phyloP scores from a whole-genome alignment of 176 grass and related monocot genomes.

The Avena insularis region DNA sequence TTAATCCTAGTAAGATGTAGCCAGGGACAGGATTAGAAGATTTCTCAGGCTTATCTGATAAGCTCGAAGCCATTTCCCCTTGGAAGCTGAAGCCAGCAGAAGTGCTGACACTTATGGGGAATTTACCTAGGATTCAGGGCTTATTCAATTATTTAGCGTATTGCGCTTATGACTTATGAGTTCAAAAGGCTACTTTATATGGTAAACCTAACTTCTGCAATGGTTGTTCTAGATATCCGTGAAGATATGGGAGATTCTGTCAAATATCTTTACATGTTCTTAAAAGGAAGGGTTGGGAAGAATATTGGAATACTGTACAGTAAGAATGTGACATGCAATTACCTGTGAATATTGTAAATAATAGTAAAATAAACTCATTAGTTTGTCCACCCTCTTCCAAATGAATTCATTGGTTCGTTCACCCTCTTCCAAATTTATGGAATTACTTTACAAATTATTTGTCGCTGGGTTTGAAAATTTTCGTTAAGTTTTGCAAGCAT shows the following conservation, averaged over 20 bases:
- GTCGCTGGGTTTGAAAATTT: neutral
- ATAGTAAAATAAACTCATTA: neutral
- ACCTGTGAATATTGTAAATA: neutral
- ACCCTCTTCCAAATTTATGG: slow-evolving; percentile 10
- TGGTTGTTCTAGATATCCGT: neutral
- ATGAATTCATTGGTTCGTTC: neutral
- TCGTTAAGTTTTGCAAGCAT: neutral
- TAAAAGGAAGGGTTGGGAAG: neutral
- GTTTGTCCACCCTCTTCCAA: slow-evolving; percentile 4
- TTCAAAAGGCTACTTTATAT: neutral
- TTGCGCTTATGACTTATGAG: neutral
- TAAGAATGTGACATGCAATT: neutral
- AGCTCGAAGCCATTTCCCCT: neutral
- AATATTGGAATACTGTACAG: neutral
- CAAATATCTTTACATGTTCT: neutral
- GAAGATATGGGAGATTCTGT: neutral
- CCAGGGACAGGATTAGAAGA: neutral
- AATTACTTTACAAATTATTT: slow-evolving; percentile 12
- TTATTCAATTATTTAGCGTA: neutral
- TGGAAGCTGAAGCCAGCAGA: neutral
- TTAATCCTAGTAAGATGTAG: slow-evolving; percentile 22
- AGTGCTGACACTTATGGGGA: neutral
- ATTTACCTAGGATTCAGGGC: neutral
- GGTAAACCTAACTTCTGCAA: neutral
- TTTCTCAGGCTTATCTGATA: neutral